Percentiles rank a stretch among this genome's conserved stretches.
Conservation (phyloP, 208 protist genomes). For the Balamuthia mandrillaris region DNA sequence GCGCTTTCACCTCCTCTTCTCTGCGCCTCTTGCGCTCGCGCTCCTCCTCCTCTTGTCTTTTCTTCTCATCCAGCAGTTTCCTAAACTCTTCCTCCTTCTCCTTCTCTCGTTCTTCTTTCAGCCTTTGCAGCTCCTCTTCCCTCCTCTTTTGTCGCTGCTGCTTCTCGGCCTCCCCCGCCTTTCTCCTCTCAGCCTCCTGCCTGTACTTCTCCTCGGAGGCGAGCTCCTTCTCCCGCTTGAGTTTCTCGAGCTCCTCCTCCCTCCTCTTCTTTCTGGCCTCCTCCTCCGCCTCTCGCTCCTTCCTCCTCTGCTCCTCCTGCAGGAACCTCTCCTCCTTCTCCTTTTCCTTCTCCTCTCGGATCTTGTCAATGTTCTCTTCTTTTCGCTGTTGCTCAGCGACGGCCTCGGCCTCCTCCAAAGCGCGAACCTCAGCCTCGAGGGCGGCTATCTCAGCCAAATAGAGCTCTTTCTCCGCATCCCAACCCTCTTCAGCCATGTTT, state of each 20-base stretch:
- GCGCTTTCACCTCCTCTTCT: neutral
- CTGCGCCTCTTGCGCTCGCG: no score
- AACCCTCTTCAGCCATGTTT: neutral
- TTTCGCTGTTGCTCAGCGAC: neutral
- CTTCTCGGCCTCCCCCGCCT: neutral
- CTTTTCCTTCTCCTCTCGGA: neutral
- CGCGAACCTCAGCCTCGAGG: neutral
- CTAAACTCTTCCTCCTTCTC: neutral
- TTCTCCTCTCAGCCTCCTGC: neutral
- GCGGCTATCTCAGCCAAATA: neutral
- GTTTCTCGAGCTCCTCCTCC: neutral
- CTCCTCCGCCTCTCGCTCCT: neutral
- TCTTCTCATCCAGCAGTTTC: neutral
- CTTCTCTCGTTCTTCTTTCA: neutral
- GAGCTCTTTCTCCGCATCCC: neutral
- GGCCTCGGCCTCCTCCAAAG: neutral
- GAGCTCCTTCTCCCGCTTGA: neutral
- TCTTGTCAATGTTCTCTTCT: neutral
- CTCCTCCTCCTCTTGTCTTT: slow-evolving; percentile 14
- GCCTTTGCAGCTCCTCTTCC: no score
- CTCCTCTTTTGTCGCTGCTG: neutral
- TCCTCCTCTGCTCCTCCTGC: neutral
- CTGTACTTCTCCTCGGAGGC: neutral
- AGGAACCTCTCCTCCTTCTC: neutral
- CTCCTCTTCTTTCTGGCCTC: neutral